phyloP scores from a whole-genome alignment of 129 eudicot species.

The Sambucus nigra region DNA sequence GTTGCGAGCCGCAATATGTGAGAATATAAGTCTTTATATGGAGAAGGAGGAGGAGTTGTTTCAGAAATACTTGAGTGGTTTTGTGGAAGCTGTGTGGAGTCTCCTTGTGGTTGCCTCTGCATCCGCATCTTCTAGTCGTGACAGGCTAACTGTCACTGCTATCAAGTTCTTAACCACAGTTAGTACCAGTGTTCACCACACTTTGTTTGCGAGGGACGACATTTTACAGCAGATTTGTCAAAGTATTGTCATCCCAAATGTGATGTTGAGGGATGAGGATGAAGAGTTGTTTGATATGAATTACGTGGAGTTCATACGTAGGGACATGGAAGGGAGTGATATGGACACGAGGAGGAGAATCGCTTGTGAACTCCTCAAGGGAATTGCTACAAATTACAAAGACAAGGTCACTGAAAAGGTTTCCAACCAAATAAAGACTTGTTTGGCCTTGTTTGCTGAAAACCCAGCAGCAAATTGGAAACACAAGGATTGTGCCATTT shows the following conservation, averaged over 20 bases:
- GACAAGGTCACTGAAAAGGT: slow-evolving; percentile 60
- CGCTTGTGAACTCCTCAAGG: slow-evolving; percentile 96
- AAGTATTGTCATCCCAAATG: slow-evolving; percentile 87
- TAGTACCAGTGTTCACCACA: slow-evolving; percentile 70
- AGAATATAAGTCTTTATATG: slow-evolving; percentile 65
- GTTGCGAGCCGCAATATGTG: slow-evolving; percentile 80
- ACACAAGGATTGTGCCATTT: slow-evolving; percentile 86
- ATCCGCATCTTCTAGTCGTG: slow-evolving; percentile 56
- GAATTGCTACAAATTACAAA: slow-evolving; percentile 68
- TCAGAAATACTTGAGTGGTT: slow-evolving; percentile 51
- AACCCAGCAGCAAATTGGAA: slow-evolving; percentile 81
- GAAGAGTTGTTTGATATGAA: slow-evolving; percentile 92
- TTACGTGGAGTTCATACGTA: slow-evolving; percentile 75
- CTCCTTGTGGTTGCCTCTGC: slow-evolving; percentile 63
- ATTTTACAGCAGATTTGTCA: slow-evolving; percentile 61
- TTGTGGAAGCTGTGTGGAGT: slow-evolving; percentile 72
- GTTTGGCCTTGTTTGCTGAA: slow-evolving; percentile 55
- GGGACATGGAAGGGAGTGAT: slow-evolving; percentile 97
- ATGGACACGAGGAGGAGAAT: slow-evolving; percentile 90
- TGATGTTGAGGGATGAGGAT: slow-evolving; percentile 86
- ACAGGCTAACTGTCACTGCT: slow-evolving; percentile 83
- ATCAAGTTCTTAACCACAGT: slow-evolving; percentile 75
- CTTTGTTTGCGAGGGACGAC: slow-evolving; percentile 59
- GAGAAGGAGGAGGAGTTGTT: slow-evolving; percentile 68
- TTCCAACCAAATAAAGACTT: slow-evolving; percentile 45